phyloP scores from a whole-genome alignment of 495 filamentous ascomycete species.

The Bacidia gigantensis region DNA sequence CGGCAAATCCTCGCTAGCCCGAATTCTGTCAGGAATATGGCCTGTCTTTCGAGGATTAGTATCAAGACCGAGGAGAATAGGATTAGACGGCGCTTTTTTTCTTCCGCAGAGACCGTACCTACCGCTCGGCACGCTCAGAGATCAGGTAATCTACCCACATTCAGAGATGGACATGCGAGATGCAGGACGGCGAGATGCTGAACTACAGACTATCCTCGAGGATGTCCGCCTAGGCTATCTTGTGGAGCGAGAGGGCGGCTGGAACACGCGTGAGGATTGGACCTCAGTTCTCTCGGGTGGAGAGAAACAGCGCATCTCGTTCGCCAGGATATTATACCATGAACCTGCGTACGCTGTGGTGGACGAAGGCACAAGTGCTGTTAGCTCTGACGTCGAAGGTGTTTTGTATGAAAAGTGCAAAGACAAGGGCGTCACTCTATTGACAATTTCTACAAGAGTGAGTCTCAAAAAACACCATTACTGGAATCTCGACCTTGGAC shows the following conservation, averaged over 20 bases:
- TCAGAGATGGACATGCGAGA: conserved; percentile 88
- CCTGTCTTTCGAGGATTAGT: conserved; percentile 88
- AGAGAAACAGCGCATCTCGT: conserved; percentile 93
- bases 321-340: conserved; percentile 85
- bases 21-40: conserved; percentile 89
- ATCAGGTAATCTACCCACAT: conserved; percentile 97
- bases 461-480: conserved; percentile 91
- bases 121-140: conserved; percentile 83
- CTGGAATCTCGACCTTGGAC: conserved; percentile 70
- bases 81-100: conserved; percentile 93
- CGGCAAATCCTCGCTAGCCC: conserved; percentile 80
- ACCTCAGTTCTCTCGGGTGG: conserved; percentile 93
- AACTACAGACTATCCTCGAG: conserved; percentile 63
- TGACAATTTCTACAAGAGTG: conserved; percentile 87
- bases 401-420: conserved; percentile 85
- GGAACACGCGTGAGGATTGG: conserved; percentile 96
- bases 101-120: conserved; percentile 90
- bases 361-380: conserved; percentile 90
- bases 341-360: conserved; percentile 88
- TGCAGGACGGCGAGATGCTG: conserved; percentile 55
- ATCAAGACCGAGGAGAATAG: conserved; percentile 64
- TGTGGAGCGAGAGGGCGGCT: conserved; percentile 83
- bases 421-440: conserved; percentile 79
- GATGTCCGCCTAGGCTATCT: conserved; percentile 78
- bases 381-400: conserved; percentile 88